These are phyloP conservation scores for Pichia gijzeniarum DNA, from an alignment of 805 yeast genomes.

Conservation along the genomic window DNA sequence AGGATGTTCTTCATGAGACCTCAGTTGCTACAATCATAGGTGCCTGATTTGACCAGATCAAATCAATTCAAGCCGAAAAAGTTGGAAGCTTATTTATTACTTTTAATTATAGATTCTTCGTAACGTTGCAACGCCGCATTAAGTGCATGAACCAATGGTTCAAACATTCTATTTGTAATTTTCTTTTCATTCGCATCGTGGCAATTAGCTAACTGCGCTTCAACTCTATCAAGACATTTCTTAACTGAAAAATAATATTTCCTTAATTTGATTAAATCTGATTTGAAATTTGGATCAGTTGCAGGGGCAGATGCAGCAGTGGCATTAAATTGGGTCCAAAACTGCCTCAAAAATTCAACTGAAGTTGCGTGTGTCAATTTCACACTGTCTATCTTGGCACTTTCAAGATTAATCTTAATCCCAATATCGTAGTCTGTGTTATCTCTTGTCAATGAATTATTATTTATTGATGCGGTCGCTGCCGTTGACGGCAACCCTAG, in stretches of 20 bases:
- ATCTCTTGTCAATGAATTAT: slow-evolving; percentile 1
- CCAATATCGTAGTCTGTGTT: slow-evolving; percentile 19
- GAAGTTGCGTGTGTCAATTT: slow-evolving; percentile 65
- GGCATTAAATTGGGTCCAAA: slow-evolving; percentile 55
- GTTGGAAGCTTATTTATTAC: slow-evolving; percentile 3
- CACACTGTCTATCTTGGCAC: slow-evolving; percentile 37
- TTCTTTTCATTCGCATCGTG: slow-evolving; percentile 14
- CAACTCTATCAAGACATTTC: slow-evolving; percentile 42
- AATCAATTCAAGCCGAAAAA: too few species aligned
- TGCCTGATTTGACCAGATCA: too few species aligned
- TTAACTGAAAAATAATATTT: slow-evolving; percentile 42
- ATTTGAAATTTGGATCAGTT: slow-evolving; percentile 27
- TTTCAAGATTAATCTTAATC: slow-evolving; percentile 27
- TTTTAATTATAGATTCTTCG: slow-evolving; percentile 33
- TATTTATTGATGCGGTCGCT: not conserved
- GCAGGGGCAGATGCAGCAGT: slow-evolving; percentile 25
- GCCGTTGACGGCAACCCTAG: slow-evolving; percentile 9
- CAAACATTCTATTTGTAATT: slow-evolving; percentile 26
- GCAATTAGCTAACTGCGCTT: slow-evolving; percentile 23
- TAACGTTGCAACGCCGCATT: slow-evolving; percentile 41
- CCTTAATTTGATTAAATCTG: slow-evolving; percentile 31
- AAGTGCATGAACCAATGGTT: slow-evolving; percentile 40
- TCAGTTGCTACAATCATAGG: too few species aligned
- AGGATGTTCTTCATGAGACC: too few species aligned
- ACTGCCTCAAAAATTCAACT: slow-evolving; percentile 68